A percentile compares a stretch with the other conserved stretches of the same genome.
phyloP scores from a whole-genome alignment of 2,329 filamentous ascomycete genomes.

The Monascus ruber region DNA sequence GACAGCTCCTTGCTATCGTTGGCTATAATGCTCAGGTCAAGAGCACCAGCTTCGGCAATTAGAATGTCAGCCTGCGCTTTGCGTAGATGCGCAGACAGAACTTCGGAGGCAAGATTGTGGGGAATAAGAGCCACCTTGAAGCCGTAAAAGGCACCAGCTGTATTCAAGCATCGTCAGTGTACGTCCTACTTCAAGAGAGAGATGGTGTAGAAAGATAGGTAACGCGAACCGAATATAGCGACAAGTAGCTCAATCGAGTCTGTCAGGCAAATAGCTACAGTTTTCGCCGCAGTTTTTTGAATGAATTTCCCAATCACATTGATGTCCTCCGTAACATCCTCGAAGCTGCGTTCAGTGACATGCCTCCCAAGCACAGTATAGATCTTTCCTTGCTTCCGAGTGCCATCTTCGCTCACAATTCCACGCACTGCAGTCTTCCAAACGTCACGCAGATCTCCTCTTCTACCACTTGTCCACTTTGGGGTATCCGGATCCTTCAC shows the following conservation, averaged over 20 bases:
- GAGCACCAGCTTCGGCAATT: slow-evolving; percentile 72
- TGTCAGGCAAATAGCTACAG: slow-evolving; percentile 79
- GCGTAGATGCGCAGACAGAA: slow-evolving; percentile 60
- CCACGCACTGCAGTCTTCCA: slow-evolving; percentile 67
- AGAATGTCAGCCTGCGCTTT: slow-evolving; percentile 67
- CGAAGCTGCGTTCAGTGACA: slow-evolving; percentile 58
- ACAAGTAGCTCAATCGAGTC: slow-evolving; percentile 84
- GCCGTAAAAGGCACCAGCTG: slow-evolving; percentile 79
- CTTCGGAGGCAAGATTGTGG: slow-evolving; percentile 61
- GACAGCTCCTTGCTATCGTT: slow-evolving; percentile 59
- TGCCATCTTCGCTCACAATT: slow-evolving; percentile 51
- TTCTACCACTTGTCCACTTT: slow-evolving; percentile 70
- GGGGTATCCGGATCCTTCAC: slow-evolving; percentile 70
- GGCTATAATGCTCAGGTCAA: slow-evolving; percentile 65
- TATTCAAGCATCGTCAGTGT: slow-evolving; percentile 5
- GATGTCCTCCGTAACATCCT: slow-evolving; percentile 72
- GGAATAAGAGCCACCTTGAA: slow-evolving; percentile 76
- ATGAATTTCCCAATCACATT: slow-evolving; percentile 73
- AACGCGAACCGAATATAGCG: slow-evolving; percentile 55
- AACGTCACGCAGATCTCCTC: slow-evolving; percentile 83
- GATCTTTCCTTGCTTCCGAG: slow-evolving; percentile 56
- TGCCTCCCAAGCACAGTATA: slow-evolving; percentile 68
- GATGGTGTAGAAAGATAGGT: not conserved
- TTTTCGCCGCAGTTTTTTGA: slow-evolving; percentile 55
- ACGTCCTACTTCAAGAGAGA: not conserved